Conservation (phyloP, 495 filamentous ascomycete species). For the Tuber indicum region DNA sequence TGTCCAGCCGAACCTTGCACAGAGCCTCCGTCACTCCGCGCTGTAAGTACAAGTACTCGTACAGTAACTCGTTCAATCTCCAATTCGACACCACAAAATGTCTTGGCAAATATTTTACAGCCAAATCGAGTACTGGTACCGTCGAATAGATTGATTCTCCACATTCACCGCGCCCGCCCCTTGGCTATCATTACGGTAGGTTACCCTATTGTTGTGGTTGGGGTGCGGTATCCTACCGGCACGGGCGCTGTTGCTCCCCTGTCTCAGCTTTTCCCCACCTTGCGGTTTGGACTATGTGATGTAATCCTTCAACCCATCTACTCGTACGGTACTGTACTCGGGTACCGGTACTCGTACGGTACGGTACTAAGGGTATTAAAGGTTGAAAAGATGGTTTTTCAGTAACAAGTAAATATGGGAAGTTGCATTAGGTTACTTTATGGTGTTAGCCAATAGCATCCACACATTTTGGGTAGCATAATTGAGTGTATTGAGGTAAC, state of each 20-base stretch:
- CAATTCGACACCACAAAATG: slow-evolving; percentile 22
- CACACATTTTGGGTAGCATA: no score
- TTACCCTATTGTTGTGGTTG: slow-evolving; percentile 14
- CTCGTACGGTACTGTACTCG: no score
- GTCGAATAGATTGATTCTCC: slow-evolving; percentile 14
- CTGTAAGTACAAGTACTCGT: neutral
- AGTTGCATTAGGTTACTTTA: no score
- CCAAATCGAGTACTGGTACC: slow-evolving; percentile 1
- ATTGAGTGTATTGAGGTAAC: no score
- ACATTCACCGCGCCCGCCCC: slow-evolving; percentile 8
- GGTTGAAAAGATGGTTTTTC: no score
- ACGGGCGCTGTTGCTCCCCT: slow-evolving; percentile 16
- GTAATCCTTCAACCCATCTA: slow-evolving; percentile 28
- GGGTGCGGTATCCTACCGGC: slow-evolving; percentile 20
- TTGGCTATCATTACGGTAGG: neutral
- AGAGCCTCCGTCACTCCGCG: slow-evolving; percentile 24
- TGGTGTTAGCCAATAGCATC: no score
- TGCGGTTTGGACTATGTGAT: slow-evolving; percentile 31
- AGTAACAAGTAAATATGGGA: no score
- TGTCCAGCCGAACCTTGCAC: slow-evolving; percentile 26
- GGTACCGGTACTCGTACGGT: slow-evolving; percentile 3
- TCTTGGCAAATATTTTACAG: slow-evolving; percentile 19
- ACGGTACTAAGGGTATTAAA: no score
- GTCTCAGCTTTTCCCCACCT: slow-evolving; percentile 23
- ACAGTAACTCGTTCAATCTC: slow-evolving; percentile 21